Conservation (phyloP, 768 basidiomycete species). For the Lyophyllum semitale region DNA sequence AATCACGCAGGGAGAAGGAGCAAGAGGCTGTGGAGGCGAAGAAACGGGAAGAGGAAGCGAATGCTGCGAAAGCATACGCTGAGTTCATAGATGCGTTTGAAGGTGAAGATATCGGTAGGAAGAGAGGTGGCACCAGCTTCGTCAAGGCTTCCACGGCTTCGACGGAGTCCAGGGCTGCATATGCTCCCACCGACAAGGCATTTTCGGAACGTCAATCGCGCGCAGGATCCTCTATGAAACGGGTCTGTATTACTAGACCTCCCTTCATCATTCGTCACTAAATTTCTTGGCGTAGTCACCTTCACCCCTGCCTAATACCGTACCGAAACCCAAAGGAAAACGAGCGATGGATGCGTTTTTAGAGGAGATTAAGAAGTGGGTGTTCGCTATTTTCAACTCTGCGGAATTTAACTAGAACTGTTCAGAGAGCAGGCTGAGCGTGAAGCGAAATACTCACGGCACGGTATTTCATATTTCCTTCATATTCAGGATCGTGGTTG, state of each 20-base stretch:
- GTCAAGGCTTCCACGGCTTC: constrained; percentile 69
- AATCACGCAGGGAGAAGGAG: constrained; percentile 91
- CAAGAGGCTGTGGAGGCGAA: constrained; percentile 91
- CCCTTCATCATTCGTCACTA: neutral
- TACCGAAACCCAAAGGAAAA: constrained; percentile 85
- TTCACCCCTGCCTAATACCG: constrained; percentile 52
- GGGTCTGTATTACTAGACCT: constrained; percentile 11
- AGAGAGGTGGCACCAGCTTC: constrained; percentile 51
- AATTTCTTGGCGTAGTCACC: constrained; percentile 39
- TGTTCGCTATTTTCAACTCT: neutral
- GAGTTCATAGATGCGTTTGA: constrained; percentile 88
- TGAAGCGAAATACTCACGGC: constrained; percentile 79
- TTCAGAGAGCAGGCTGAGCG: constrained; percentile 90
- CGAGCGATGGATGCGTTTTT: constrained; percentile 95
- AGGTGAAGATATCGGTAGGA: constrained; percentile 58
- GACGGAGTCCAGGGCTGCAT: constrained; percentile 50
- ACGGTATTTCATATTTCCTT: constrained; percentile 40
- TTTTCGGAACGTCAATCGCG: constrained; percentile 21
- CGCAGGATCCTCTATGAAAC: constrained; percentile 8
- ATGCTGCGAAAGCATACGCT: constrained; percentile 76
- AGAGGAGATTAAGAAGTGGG: constrained; percentile 92
- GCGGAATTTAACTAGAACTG: constrained; percentile 7
- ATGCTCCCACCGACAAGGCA: constrained; percentile 40
- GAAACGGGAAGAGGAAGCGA: constrained; percentile 79
- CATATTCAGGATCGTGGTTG: neutral